Base-by-base conservation (phyloP, 768 basidiomycete species). In the Kwoniella bestiolae region DNA sequence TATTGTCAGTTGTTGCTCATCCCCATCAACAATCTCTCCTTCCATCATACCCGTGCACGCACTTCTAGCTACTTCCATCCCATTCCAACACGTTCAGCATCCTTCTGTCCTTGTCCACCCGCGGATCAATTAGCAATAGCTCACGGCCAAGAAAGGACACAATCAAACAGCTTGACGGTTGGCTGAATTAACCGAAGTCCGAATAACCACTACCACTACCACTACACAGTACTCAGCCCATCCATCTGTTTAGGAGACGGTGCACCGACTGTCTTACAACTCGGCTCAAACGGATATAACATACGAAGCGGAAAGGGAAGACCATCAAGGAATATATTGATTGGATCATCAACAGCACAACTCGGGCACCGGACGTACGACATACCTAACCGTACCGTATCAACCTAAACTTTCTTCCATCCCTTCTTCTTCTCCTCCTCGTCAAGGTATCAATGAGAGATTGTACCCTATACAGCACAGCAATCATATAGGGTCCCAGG, bases 31-130 rank as follows among this genome's bases (percentile, higher is more conserved):
- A 32, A 18, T 35, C 23, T 11, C 11, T 28, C 52, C 29, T 34
- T n/a, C 18, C 32, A 16, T 16, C 52, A 32, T 23, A 51, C 11
- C 31, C 31, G 28, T n/a, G 18, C 32, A 6, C 31, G 3, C 29
- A 32, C 14, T 55, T 55, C 52, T 55, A 55, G 52, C 31, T 26
- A 18, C 29, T 26, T 55, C 52, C 25, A 47, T 9, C 46, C 23
- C 46, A 9, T 47, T 21, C 46, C 31, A 26, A n/a, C 31, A 28
- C 28, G 12, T 9, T 55, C 32, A 21, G 29, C 11, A 34, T n/a
- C 31, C 34, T 34, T 55, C 31, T 55, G 52, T 55, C 52, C 52
- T 34, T 35, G 34, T 55, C 14, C 52, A 55, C 32, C 52, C 52
- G 52, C 52, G 52, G 52, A 55, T 35, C 29, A 32, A 55, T 3